phyloP scores from a whole-genome alignment of 441 rosid genomes.

The Aquilaria agallochum region DNA sequence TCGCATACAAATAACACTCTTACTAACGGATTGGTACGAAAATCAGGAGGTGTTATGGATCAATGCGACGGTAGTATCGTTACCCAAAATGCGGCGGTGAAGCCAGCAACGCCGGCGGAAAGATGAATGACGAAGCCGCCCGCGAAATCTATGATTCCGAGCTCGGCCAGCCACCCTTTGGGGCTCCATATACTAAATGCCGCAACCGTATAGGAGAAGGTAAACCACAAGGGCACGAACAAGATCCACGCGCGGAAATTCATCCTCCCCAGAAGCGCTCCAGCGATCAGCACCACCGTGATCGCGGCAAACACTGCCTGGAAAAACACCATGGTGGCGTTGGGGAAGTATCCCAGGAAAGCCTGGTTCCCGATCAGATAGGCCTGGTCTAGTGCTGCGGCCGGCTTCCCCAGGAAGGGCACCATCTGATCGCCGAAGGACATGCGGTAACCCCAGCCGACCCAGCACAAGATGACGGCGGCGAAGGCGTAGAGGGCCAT shows the following conservation, averaged over 20 bases:
- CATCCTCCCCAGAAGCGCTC: constrained; percentile 53
- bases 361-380: constrained; percentile 18
- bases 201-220: constrained; percentile 40
- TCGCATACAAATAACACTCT: not conserved
- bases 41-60: no score
- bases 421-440: constrained; percentile 36
- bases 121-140: constrained; percentile 65
- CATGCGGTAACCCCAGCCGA: constrained; percentile 55
- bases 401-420: constrained; percentile 41
- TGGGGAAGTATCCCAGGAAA: constrained; percentile 28
- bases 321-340: constrained; percentile 44
- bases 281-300: constrained; percentile 49
- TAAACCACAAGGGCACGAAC: constrained; percentile 63
- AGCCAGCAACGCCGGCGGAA: constrained; percentile 58
- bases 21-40: not conserved
- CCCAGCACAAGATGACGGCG: constrained; percentile 41
- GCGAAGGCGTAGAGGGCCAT: constrained; percentile 65
- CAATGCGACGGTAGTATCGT: not conserved
- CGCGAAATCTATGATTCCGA: constrained; percentile 45
- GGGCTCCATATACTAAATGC: constrained; percentile 58
- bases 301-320: constrained; percentile 53
- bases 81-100: constrained; percentile 62
- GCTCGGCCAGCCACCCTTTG: constrained; percentile 35
- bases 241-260: constrained; percentile 48
- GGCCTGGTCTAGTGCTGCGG: constrained; percentile 27